These are phyloP conservation scores for Mycosphaerelloides madeirae DNA, from an alignment of 2,329 filamentous ascomycete species.

Conservation along the genomic window DNA sequence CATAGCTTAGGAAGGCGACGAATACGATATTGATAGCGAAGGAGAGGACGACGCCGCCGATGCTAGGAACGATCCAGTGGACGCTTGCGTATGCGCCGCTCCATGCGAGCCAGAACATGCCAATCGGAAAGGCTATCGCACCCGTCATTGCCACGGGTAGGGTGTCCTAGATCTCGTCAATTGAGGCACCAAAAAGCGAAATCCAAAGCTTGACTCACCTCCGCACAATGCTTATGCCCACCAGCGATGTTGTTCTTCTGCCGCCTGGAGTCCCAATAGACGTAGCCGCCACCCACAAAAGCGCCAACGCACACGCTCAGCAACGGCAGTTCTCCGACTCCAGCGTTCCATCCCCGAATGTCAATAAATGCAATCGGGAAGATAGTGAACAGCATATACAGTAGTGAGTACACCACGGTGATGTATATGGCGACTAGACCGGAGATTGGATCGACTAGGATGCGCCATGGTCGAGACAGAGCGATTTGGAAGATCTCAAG, in stretches of 20 bases:
- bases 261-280: constrained; percentile 39
- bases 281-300: constrained; percentile 39
- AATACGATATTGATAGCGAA: constrained; percentile 45
- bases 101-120: constrained; percentile 35
- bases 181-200: not conserved
- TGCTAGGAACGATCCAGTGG: constrained; percentile 45
- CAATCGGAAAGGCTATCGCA: constrained; percentile 30
- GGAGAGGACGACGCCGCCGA: constrained; percentile 42
- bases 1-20: constrained; percentile 51
- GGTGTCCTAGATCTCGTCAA: constrained; percentile 1
- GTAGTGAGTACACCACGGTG: constrained; percentile 52
- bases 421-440: constrained; percentile 61
- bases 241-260: constrained; percentile 37
- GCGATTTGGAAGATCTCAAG: constrained; percentile 49
- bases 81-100: constrained; percentile 37
- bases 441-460: constrained; percentile 70
- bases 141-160: constrained; percentile 28
- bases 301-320: constrained; percentile 48
- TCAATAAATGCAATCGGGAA: constrained; percentile 60
- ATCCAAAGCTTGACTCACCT: constrained; percentile 35
- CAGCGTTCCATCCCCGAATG: constrained; percentile 54
- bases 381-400: constrained; percentile 48
- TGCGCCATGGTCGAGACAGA: constrained; percentile 62
- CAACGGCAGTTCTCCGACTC: constrained; percentile 51
- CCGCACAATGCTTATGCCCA: constrained; percentile 38